Evolutionary conservation across 345 rosid species (phyloP), one percentile per base, ranked within the genome.

Genomic region (Populus nigra): DNA sequence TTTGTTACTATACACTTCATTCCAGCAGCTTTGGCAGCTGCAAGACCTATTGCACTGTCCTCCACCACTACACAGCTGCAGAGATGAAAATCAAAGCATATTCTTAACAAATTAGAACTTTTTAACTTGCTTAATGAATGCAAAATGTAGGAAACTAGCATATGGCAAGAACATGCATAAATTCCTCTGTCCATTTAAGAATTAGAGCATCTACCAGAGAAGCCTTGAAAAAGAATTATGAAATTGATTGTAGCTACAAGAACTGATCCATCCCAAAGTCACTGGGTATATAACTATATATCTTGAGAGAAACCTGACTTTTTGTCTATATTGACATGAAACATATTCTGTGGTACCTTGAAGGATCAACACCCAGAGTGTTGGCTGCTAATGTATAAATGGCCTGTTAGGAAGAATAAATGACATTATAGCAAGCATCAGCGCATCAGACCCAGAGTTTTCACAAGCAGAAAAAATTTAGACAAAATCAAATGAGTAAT

Each of bases 11-110:
- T 89, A 83, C 99, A 92, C 80, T 87, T 95, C 99, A 93, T 93
- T 84, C 94, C 98, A 13, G 99, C 98, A 69, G 98, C 90, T 88
- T 93, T 93, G 74, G 99, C 98, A 49, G 99, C 98, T 69, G 98
- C 91, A 68, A 95, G 96, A 63, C 96, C 99, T 9, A 92, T 95
- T 47, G 88, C 91, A 17, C 97, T 95, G 82, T 95, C 98, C 89
- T 95, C 99, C 62, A 95, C 85, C 83, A 94, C 97, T 71, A 91
- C 98, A 81, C 98, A 95, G 65, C 99, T 93, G 91, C 83, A 79
- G 75, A 80, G 65, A 70, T 71, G 45, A 45, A 77, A 68, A 55
- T 55, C 0, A 55, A 55, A 55, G 61, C 25, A 55, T 59, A 1
- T 17, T 50, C 35, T 61, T 45, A 45, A 25, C 16, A n/a, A 61